phyloP scores from a whole-genome alignment of 108 stramenopile genomes.

The Parmales sp. region DNA sequence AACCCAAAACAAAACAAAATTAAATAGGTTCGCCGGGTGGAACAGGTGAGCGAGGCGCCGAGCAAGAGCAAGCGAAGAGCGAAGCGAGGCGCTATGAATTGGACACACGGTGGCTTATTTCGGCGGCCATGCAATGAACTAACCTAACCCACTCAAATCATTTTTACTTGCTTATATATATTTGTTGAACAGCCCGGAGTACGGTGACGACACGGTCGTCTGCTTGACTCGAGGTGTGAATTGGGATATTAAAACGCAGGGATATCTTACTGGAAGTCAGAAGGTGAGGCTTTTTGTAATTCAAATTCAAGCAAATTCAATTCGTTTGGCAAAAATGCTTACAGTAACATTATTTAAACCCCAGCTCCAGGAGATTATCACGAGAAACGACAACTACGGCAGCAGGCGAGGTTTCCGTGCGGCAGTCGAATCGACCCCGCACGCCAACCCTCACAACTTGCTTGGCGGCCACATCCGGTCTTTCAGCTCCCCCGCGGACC shows the following conservation, averaged over 20 bases:
- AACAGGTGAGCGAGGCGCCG: neutral
- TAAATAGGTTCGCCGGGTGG: constrained; percentile 11
- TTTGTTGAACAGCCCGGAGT: no score
- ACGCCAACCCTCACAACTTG: constrained; percentile 9
- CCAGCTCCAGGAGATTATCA: constrained; percentile 8
- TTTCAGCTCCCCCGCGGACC: constrained; percentile 1
- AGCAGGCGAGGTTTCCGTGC: constrained; percentile 9
- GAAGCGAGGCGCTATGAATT: no score
- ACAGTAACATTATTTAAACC: no score
- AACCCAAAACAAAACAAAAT: no score
- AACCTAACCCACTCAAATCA: no score
- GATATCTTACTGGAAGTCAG: neutral
- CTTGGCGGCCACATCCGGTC: constrained; percentile 7
- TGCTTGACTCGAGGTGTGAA: neutral
- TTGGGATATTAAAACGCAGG: neutral
- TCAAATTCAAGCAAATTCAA: no score
- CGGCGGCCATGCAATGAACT: no score
- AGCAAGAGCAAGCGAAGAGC: no score
- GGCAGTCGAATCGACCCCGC: neutral
- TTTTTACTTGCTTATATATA: no score
- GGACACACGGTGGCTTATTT: no score
- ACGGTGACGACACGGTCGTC: neutral
- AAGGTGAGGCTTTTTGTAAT: no score
- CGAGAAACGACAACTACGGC: neutral
- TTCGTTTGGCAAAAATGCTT: no score